Base-by-base conservation (phyloP, 1,139 yeast species). In the Suhomyces atakaporum region DNA sequence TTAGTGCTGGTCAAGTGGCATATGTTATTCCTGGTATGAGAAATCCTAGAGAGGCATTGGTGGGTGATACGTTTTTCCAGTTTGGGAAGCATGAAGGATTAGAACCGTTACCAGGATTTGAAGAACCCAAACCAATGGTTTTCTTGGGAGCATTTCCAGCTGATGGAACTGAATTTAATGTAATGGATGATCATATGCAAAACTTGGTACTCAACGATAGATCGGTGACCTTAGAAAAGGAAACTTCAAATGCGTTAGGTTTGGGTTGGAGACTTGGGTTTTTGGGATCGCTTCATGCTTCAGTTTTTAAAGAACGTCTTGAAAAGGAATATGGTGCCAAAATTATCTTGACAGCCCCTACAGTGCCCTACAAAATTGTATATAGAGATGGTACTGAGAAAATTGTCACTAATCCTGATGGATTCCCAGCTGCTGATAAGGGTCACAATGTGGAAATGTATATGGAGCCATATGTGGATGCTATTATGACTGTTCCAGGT, bases 91-190 rank as follows among this genome's bases (percentile, higher is more conserved):
- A 72, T 36, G 75, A 73, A 30, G 72, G 71, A 0, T 79, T 86
- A 2, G 85, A 81, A 40, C 83, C 96, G 1, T 67, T 92, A 19
- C 96, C 96, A 1, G 97, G 97, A 0, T 92, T 92, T 60, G 97
- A 90, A 59, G 97, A 88, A 50, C 90, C 95, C 1, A 90, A 92
- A 58, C 97, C 98, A 1, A 92, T 92, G 97, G 97, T 92, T 5
- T 92, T 90, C 60, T 95, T 92, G 29, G 98, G 98, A 7, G 98
- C 98, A 0, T 92, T 89, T 52, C 98, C 98, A 0, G 94, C 96
- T 0, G 96, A 90, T 55, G 96, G 96, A 4, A 77, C 84, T 1
- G 96, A 90, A 50, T 92, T 90, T 58, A 86, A 85, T 43, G 84
- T 79, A 25, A 73, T 92, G 69, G 96, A 92, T 53, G 97, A 92